Evolutionary conservation across 1,139 yeast species (phyloP), one percentile per base, ranked within the genome.

Genomic region (Protomyces gravidus): DNA sequence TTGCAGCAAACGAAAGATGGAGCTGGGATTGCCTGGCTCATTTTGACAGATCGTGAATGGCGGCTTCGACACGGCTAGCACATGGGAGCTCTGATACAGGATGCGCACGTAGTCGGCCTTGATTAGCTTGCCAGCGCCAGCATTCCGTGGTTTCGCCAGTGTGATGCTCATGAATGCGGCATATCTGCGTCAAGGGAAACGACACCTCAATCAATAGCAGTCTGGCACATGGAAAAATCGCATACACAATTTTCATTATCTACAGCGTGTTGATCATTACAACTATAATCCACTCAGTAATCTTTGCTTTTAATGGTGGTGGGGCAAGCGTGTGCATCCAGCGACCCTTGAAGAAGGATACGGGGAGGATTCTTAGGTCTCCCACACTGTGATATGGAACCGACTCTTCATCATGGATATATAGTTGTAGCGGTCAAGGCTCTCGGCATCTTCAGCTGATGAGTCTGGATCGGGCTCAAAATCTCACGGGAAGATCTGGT

Each of bases 41-140:
- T 53, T 50, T 30, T 53, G 58, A 15, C 58, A 53, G 27, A 46
- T 53, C 23, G 58, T 53, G 51, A 28, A 46, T 19, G 58, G 45
- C 7, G 58, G 58, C 46, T 53, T 53, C 5, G 36, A 33, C 13
- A 53, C 46, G 17, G 51, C 50, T 17, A 53, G 19, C 21, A 45
- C 33, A 17, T 53, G 58, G 2, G 39, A 40, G 25, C 50, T 28
- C 45, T 52, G 32, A 15, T 33, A 32, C 11, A 52, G 19, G n/a
- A 50, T 7, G 25, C 25, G 32, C 28, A 50, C 17, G 25, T 50
- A 40, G 19, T 50, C 42, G n/a, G 21, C 21, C 11, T 36, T 36
- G 42, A 36, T 36, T 19, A 17, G 21, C 42, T 36, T n/a, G n/a
- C n/a, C n/a, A n/a, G n/a, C n/a, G n/a, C n/a, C n/a, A n/a, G n/a